Conservation (phyloP, 352 stramenopile species). For the Phytophthora sansomeana region DNA sequence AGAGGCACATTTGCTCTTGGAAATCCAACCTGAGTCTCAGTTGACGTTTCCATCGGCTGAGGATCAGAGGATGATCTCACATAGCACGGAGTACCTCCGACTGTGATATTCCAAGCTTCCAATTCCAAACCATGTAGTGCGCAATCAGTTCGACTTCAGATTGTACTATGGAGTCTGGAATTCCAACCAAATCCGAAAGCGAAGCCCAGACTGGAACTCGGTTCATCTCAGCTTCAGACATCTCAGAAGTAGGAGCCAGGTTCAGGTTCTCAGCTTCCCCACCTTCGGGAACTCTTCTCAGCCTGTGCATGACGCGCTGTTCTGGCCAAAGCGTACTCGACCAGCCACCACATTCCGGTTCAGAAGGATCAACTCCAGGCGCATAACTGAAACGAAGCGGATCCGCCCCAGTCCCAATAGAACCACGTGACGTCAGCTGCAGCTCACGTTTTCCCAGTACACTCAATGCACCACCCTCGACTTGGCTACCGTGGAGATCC, state of each 20-base stretch:
- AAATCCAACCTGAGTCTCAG: no score
- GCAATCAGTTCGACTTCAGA: no score
- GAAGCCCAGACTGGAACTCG: no score
- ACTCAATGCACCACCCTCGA: background rate
- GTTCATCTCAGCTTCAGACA: background rate
- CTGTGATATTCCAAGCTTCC: no score
- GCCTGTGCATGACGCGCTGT: background rate
- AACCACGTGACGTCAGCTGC: background rate
- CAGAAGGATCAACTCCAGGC: background rate
- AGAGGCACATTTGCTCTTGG: no score
- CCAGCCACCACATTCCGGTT: background rate
- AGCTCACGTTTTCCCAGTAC: background rate
- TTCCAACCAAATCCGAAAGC: no score
- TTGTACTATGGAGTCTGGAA: no score
- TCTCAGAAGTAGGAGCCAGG: background rate
- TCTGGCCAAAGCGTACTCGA: background rate
- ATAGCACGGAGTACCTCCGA: no score
- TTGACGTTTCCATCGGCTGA: no score
- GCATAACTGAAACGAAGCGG: background rate
- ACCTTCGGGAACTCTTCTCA: background rate
- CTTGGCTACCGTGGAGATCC: slow-evolving; percentile 2
- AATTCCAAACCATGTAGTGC: no score
- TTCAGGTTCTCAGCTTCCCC: background rate
- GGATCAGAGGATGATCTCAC: no score
- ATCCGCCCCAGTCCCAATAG: no score